phyloP scores from a whole-genome alignment of 129 eudicot genomes.

The Saussurea involucrata region DNA sequence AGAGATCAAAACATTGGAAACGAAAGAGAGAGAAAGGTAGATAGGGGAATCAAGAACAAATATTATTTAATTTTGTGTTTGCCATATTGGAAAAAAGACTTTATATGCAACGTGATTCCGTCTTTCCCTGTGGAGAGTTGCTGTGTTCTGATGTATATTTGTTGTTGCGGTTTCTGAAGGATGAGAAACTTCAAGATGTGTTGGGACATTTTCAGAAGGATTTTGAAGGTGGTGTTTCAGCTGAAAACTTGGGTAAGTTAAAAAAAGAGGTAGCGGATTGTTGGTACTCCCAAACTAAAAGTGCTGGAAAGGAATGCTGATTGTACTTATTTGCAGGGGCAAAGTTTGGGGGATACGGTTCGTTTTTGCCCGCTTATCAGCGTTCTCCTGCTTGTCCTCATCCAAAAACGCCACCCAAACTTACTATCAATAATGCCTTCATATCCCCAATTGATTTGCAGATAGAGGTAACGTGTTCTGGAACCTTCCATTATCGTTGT shows the following conservation, averaged over 20 bases:
- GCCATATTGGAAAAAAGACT: not conserved
- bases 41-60: conserved; percentile 7
- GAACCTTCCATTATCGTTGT: not conserved
- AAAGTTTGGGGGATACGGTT: conserved; percentile 94
- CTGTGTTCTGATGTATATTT: conserved; percentile 17
- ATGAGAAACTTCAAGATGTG: conserved; percentile 83
- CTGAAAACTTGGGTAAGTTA: conserved; percentile 94
- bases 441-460: conserved; percentile 52
- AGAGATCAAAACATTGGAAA: too few species aligned
- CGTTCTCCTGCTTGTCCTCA: conserved; percentile 76
- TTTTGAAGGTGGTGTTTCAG: conserved; percentile 96
- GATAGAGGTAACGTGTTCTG: conserved; percentile 49
- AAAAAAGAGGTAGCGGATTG: conserved; percentile 12
- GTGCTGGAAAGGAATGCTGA: conserved; percentile 39
- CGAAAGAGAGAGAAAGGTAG: too few species aligned
- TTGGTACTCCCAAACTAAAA: conserved; percentile 11
- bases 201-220: conserved; percentile 97
- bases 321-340: conserved; percentile 60
- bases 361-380: conserved; percentile 82
- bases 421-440: conserved; percentile 31
- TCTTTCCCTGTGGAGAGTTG: not conserved
- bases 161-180: conserved; percentile 43
- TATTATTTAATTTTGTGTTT: not conserved
- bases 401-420: conserved; percentile 65
- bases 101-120: not conserved